Base-by-base conservation (phyloP, 2,329 filamentous ascomycete species). In the Fusarium sp. region DNA sequence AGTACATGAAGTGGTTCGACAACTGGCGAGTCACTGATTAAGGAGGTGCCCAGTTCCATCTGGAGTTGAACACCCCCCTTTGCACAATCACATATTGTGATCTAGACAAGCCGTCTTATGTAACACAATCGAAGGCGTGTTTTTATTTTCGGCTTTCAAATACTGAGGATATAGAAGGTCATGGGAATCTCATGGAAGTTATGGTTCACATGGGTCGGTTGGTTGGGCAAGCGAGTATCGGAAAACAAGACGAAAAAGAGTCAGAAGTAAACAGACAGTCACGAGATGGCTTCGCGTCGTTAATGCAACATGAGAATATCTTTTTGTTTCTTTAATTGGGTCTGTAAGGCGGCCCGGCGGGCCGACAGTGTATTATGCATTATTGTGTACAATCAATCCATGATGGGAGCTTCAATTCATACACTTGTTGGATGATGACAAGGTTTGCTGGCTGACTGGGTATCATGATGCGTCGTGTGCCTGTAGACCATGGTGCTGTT, bases 1-100 rank as follows among this genome's bases (percentile, higher is more conserved):
- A 86, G 75, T 95, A 98, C 84, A 86, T 99, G 84, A 97, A 94
- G 86, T 99, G 96, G 96, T 92, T 98, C 74, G 88, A 91, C 71
- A 89, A 84, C 71, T 99, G 95, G 95, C 91, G 89, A 77, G 92
- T 97, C 75, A 90, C 91, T 46, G 94, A 96, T 65, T 82, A 78
- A 78, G 55, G 31, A 23, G 28, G 43, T 55, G 12, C 23, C 44
- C 37, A 34, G 52, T 37, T 43, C 18, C 56, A 34, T 50, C 44
- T 46, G n/a, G 48, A 53, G 48, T 43, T 66, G 62, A 66, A 40
- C 41, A 41, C 56, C 57, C 47, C 46, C 57, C 28, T 56, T 58
- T 54, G 55, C 31, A 68, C 27, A 56, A 66, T 65, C 55, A 64
- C 68, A 59, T 36, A 9, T 56, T 53, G 53, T 65, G 55, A 47